Percentiles rank a stretch among this genome's conserved stretches.
phyloP scores from a whole-genome alignment of 2,329 filamentous ascomycete genomes.

The Boeremia lycopersici region DNA sequence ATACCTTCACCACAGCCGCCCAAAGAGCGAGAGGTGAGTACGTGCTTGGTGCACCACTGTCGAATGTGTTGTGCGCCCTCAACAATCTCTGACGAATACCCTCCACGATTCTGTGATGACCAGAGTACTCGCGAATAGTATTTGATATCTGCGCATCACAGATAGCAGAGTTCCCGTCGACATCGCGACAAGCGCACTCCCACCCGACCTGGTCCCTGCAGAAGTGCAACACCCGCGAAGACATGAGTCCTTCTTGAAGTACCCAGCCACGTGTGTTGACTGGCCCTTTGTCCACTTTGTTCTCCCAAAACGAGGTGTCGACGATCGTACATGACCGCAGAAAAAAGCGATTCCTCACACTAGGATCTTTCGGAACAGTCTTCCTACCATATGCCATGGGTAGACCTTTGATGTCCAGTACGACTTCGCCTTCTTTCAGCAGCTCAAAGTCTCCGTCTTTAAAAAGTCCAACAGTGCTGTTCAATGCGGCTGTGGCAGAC shows the following conservation, averaged over 20 bases:
- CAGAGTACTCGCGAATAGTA: not conserved
- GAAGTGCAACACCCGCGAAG: slow-evolving; percentile 31
- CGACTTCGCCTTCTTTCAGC: slow-evolving; percentile 20
- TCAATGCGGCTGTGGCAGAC: slow-evolving; percentile 25
- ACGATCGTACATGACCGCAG: not conserved
- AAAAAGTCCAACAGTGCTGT: slow-evolving; percentile 25
- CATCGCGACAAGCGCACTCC: slow-evolving; percentile 24
- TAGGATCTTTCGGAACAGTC: not conserved
- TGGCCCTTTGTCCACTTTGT: slow-evolving; percentile 19
- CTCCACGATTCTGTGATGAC: not conserved
- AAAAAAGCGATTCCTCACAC: not conserved
- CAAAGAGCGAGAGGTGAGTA: not conserved
- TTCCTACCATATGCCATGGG: not conserved
- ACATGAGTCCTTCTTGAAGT: slow-evolving; percentile 30
- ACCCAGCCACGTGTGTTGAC: slow-evolving; percentile 34
- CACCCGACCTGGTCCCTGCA: slow-evolving; percentile 25
- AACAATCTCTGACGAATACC: not conserved
- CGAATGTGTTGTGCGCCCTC: not conserved
- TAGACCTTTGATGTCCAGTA: slow-evolving; percentile 18
- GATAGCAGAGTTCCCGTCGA: not conserved
- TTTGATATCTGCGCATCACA: not conserved
- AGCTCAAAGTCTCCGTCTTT: not conserved
- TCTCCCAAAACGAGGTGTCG: slow-evolving; percentile 13
- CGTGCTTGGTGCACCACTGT: not conserved
- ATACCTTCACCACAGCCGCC: not conserved